phyloP scores from a whole-genome alignment of 805 yeast genomes.

The Candida peoriensis region DNA sequence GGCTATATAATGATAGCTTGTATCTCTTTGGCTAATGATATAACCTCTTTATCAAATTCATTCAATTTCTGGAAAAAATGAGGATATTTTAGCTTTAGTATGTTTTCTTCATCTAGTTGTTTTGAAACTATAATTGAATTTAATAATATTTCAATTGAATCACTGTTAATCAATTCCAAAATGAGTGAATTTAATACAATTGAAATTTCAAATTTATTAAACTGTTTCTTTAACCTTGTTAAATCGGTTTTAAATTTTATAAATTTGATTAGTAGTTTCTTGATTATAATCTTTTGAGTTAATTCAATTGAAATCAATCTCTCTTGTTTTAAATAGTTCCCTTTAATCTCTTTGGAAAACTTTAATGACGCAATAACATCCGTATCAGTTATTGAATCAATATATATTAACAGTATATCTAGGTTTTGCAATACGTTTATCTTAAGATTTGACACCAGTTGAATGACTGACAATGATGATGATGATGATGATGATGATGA shows the following conservation, averaged over 20 bases:
- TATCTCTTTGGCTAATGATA: slow-evolving; percentile 12
- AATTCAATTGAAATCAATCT: slow-evolving; percentile 6
- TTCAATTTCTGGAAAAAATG: slow-evolving; percentile 16
- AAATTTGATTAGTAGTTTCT: slow-evolving; percentile 17
- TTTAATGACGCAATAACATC: slow-evolving; percentile 6
- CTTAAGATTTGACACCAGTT: slow-evolving; percentile 13
- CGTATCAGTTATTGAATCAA: slow-evolving; percentile 18
- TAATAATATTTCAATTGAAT: slow-evolving; percentile 5
- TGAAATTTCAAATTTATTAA: slow-evolving; percentile 4
- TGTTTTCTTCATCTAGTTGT: slow-evolving; percentile 11
- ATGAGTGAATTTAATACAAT: slow-evolving; percentile 13
- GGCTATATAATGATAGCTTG: too few species aligned
- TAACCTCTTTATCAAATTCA: slow-evolving; percentile 7
- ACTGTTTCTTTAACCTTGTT: slow-evolving; percentile 2
- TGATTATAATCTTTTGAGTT: slow-evolving; percentile 12
- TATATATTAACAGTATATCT: slow-evolving; percentile 18
- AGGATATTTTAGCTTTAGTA: slow-evolving; percentile 14
- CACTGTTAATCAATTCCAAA: slow-evolving; percentile 7
- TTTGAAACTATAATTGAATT: slow-evolving; percentile 5
- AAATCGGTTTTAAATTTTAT: slow-evolving; percentile 11
- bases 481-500: slow-evolving; percentile 11
- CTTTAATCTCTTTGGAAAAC: slow-evolving; percentile 5
- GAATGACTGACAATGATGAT: slow-evolving; percentile 19
- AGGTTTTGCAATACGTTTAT: slow-evolving; percentile 9
- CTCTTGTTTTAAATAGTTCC: slow-evolving; percentile 3